Evolutionary conservation across 2,329 filamentous ascomycete genomes (phyloP).

Genomic region (Proliferodiscus dingleyae): DNA sequence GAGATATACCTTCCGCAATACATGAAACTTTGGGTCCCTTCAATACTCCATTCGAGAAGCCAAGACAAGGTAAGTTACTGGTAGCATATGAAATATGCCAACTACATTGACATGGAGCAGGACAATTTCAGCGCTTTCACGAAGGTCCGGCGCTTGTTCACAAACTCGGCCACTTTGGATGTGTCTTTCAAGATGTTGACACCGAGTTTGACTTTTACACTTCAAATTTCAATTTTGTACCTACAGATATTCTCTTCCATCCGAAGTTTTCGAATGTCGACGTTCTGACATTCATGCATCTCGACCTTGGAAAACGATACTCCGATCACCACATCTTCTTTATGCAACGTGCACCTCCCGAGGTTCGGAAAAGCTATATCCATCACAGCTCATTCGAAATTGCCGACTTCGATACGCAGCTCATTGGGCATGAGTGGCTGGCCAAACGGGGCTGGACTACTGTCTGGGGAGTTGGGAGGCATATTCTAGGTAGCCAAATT

Average conservation of each 20-base stretch:
- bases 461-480: slow-evolving; percentile 61
- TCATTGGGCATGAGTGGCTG: slow-evolving; percentile 60
- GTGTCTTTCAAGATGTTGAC: slow-evolving; percentile 31
- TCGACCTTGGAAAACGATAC: slow-evolving; percentile 44
- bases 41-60: no score
- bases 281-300: slow-evolving; percentile 31
- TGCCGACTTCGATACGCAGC: slow-evolving; percentile 64
- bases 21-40: no score
- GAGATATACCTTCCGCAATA: background rate
- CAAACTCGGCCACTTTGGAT: slow-evolving; percentile 39
- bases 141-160: slow-evolving; percentile 28
- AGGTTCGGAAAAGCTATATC: slow-evolving; percentile 49
- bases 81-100: no score
- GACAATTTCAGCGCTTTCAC: slow-evolving; percentile 33
- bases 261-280: background rate
- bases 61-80: no score
- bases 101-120: no score
- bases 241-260: slow-evolving; percentile 28
- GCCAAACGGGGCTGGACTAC: slow-evolving; percentile 54
- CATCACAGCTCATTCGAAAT: slow-evolving; percentile 66
- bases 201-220: slow-evolving; percentile 35
- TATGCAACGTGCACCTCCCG: slow-evolving; percentile 32
- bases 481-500: slow-evolving; percentile 60
- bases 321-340: slow-evolving; percentile 52
- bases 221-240: slow-evolving; percentile 38